Evolutionary conservation across 352 stramenopile genomes (phyloP).

Genomic region (Globisporangium ultimum): DNA sequence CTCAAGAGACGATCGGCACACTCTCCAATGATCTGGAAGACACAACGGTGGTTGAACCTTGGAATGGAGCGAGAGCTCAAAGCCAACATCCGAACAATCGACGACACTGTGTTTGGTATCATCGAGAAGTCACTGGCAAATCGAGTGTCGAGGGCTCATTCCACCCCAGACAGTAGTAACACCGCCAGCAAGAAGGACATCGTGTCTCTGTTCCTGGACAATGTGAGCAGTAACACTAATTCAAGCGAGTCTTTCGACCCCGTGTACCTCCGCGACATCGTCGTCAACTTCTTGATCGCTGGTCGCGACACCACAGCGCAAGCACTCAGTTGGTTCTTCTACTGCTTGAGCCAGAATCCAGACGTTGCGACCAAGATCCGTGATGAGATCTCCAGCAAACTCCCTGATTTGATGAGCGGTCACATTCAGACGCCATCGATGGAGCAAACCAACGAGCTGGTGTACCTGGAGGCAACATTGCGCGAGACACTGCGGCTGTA

Average conservation of each 20-base stretch:
- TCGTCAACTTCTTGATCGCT: slow-evolving; percentile 76
- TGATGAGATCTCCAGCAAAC: slow-evolving; percentile 32
- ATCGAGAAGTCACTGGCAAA: slow-evolving; percentile 27
- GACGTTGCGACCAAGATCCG: slow-evolving; percentile 38
- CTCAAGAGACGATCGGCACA: slow-evolving; percentile 35
- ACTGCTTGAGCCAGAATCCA: slow-evolving; percentile 52
- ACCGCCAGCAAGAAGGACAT: not conserved
- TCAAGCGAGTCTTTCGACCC: slow-evolving; percentile 17
- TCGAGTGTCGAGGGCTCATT: not conserved
- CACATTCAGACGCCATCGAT: not conserved
- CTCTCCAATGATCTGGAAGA: slow-evolving; percentile 50
- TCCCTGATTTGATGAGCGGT: slow-evolving; percentile 18
- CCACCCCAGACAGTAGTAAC: not conserved
- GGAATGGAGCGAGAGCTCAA: slow-evolving; percentile 29
- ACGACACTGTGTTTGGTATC: slow-evolving; percentile 30
- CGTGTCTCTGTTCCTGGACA: slow-evolving; percentile 23
- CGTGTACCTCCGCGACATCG: slow-evolving; percentile 54
- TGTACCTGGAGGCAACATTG: slow-evolving; percentile 4
- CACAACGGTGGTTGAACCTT: slow-evolving; percentile 31
- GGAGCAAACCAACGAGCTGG: not conserved
- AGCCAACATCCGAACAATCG: slow-evolving; percentile 26
- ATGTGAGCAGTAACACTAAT: not conserved
- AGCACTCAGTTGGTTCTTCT: no score
- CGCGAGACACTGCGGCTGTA: no score
- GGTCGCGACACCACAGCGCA: slow-evolving; percentile 82